A percentile compares a stretch with the other conserved stretches of the same genome.
phyloP scores from a whole-genome alignment of 2,329 filamentous ascomycete genomes.

The Piedraia hortae region DNA sequence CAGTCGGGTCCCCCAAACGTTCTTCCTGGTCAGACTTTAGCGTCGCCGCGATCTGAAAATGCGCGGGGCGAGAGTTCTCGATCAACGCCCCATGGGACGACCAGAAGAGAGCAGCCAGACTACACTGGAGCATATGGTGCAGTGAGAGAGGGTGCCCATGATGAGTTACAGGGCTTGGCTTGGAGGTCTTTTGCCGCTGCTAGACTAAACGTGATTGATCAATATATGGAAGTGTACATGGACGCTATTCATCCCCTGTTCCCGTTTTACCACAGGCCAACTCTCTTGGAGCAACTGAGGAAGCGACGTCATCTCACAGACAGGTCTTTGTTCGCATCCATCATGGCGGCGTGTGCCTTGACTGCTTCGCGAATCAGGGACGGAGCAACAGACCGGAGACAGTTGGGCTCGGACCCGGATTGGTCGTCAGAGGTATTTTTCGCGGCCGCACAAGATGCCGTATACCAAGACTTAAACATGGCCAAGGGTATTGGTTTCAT shows the following conservation, averaged over 20 bases:
- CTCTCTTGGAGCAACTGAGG: conserved; percentile 16
- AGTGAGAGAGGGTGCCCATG: conserved; percentile 6
- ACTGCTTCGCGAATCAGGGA: conserved; percentile 23
- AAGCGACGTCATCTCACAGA: conserved; percentile 18
- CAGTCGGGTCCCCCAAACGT: conserved; percentile 6
- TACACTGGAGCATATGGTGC: conserved; percentile 5
- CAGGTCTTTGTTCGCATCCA: conserved; percentile 20
- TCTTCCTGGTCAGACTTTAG: conserved; percentile 4
- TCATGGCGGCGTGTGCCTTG: conserved; percentile 26
- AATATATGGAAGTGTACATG: conserved; percentile 22
- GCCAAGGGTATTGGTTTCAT: conserved; percentile 16
- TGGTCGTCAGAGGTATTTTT: conserved; percentile 19
- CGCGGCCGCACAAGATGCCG: conserved; percentile 16
- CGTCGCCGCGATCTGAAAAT: conserved; percentile 1
- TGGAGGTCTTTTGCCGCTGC: conserved; percentile 18
- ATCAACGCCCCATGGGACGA: not conserved
- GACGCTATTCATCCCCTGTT: conserved; percentile 27
- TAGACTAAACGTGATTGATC: conserved; percentile 14
- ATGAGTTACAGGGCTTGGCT: conserved; percentile 9
- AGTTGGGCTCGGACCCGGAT: too few relatives aligned
- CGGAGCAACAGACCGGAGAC: conserved; percentile 20
- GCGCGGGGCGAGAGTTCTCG: conserved; percentile 1
- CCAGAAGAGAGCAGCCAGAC: conserved; percentile 2
- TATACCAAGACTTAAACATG: conserved; percentile 14
- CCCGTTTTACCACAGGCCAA: conserved; percentile 24